A percentile compares a stretch with the other conserved stretches of the same genome.
Evolutionary conservation across 2,329 filamentous ascomycete genomes (phyloP).

Genomic region (Colletotrichum godetiae): DNA sequence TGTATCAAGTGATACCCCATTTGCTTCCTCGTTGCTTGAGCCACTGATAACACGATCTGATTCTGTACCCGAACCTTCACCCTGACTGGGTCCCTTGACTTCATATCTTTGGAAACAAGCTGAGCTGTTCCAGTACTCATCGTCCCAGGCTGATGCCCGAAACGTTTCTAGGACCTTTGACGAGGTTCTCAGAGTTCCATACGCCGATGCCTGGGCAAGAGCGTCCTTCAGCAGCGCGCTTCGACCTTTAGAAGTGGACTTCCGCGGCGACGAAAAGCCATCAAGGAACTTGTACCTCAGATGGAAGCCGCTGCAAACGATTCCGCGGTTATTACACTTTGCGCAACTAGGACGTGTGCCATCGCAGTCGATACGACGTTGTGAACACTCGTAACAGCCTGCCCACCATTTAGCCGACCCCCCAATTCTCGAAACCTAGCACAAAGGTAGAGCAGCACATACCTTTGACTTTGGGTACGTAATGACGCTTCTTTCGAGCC

Average conservation of each 20-base stretch:
- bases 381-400: constrained; percentile 50
- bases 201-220: constrained; percentile 21
- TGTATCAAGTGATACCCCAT: too few species aligned
- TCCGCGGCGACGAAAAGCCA: constrained; percentile 24
- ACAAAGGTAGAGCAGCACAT: neutral
- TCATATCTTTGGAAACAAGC: neutral
- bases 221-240: constrained; percentile 18
- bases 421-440: too few species aligned
- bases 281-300: constrained; percentile 43
- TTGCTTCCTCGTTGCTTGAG: too few species aligned
- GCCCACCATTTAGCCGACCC: too few species aligned
- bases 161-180: neutral
- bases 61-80: neutral
- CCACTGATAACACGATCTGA: too few species aligned
- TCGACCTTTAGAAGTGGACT: neutral
- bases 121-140: neutral
- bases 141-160: neutral
- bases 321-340: constrained; percentile 45
- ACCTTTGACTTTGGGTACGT: constrained; percentile 41
- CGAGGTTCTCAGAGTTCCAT: neutral
- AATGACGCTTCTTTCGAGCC: constrained; percentile 34
- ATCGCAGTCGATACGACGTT: constrained; percentile 50
- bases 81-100: neutral
- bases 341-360: constrained; percentile 43
- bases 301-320: constrained; percentile 45